Evolutionary conservation across 495 filamentous ascomycete genomes (phyloP).

Genomic region (Venustampulla echinocandica): DNA sequence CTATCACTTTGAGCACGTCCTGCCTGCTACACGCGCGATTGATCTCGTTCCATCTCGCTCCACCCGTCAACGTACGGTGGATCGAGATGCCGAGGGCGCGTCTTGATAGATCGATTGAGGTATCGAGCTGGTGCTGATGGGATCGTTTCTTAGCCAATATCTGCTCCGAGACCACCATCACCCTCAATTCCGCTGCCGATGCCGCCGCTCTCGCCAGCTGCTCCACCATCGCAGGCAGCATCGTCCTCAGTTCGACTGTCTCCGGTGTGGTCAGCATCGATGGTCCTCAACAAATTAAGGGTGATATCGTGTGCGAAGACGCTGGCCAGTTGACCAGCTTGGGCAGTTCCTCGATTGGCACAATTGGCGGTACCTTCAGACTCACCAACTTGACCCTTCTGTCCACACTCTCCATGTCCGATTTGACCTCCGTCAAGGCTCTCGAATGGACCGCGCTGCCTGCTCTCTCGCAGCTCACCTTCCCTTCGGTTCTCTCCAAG

Average conservation of each 20-base stretch:
- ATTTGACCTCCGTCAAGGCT: conserved; percentile 50
- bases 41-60: too few species aligned
- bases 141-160: too few species aligned
- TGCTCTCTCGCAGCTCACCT: conserved; percentile 55
- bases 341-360: conserved; percentile 36
- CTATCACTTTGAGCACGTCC: too few species aligned
- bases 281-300: conserved; percentile 55
- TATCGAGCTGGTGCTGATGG: conserved; percentile 7
- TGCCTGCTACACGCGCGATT: too few species aligned
- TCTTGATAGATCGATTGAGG: background rate
- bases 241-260: conserved; percentile 52
- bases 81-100: background rate
- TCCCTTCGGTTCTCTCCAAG: conserved; percentile 50
- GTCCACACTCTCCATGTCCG: conserved; percentile 49
- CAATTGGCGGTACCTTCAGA: conserved; percentile 54
- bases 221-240: conserved; percentile 56
- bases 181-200: conserved; percentile 62
- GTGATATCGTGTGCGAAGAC: conserved; percentile 54
- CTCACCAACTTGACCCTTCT: conserved; percentile 59
- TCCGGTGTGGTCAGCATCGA: conserved; percentile 43
- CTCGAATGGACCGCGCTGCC: conserved; percentile 70
- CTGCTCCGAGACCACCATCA: conserved; percentile 39
- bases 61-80: too few species aligned
- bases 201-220: conserved; percentile 59
- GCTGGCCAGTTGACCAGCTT: conserved; percentile 50